Conservation (phyloP, 2,329 filamentous ascomycete genomes). For the Epichloe elymi region DNA sequence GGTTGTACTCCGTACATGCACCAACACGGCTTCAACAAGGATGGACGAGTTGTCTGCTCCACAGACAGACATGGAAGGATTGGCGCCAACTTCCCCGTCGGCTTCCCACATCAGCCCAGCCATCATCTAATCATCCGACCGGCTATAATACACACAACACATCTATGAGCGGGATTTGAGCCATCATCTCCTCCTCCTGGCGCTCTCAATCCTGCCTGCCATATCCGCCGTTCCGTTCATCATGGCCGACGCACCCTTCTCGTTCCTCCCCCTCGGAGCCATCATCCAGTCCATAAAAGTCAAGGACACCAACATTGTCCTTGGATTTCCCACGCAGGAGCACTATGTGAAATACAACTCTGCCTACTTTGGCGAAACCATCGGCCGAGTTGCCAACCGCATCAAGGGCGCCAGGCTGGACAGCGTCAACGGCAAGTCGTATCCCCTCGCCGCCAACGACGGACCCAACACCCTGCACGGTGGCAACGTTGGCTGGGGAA, state of each 20-base stretch:
- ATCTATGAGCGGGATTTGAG: no score
- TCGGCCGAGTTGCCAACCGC: conserved; percentile 75
- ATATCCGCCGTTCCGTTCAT: neutral
- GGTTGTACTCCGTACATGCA: no score
- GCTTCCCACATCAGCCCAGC: neutral
- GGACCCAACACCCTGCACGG: conserved; percentile 65
- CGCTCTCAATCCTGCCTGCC: neutral
- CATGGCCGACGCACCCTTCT: conserved; percentile 38
- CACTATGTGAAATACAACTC: conserved; percentile 64
- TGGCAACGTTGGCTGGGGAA: conserved; percentile 65
- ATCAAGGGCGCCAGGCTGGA: conserved; percentile 59
- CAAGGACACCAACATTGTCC: conserved; percentile 72
- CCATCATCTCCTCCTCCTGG: neutral
- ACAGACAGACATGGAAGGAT: neutral
- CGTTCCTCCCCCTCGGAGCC: conserved; percentile 62
- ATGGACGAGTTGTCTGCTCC: neutral
- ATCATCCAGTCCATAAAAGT: conserved; percentile 73
- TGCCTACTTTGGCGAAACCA: conserved; percentile 84
- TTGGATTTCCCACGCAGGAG: conserved; percentile 64
- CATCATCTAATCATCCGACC: neutral
- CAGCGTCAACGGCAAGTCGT: conserved; percentile 56
- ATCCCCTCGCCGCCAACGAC: conserved; percentile 63
- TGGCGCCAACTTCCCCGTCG: no score
- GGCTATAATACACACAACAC: neutral
- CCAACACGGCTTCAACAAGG: no score